Evolutionary conservation across 164 flowering plant species (phyloP).

Genomic region (Nymphaea thermarum): DNA sequence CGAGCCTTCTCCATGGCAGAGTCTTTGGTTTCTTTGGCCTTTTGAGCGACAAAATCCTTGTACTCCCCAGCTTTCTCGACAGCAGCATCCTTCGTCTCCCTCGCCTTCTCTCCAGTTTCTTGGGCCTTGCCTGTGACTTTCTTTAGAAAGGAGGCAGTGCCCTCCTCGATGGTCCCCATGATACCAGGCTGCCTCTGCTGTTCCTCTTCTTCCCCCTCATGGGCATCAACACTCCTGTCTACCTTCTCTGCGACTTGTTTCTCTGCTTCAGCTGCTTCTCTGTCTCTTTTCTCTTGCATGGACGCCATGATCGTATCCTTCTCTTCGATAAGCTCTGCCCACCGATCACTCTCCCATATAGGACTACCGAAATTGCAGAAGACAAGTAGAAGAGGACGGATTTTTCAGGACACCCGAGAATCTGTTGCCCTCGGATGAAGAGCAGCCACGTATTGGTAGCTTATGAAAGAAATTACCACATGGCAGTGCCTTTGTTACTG

Average conservation of each 20-base stretch:
- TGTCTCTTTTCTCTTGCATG: slow-evolving; percentile 12
- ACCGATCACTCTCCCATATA: neutral
- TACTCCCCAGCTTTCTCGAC: slow-evolving; percentile 17
- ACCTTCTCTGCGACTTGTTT: slow-evolving; percentile 1
- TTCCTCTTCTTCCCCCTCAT: neutral
- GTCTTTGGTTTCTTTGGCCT: slow-evolving; percentile 14
- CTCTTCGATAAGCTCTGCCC: neutral
- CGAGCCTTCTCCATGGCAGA: slow-evolving; percentile 11
- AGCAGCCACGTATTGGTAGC: too few species aligned
- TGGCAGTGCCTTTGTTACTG: too few species aligned
- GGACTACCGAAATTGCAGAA: neutral
- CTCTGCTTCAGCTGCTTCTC: slow-evolving; percentile 11
- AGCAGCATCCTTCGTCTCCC: slow-evolving; percentile 13
- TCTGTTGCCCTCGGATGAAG: too few species aligned
- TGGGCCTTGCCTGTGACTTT: slow-evolving; percentile 23
- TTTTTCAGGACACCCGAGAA: neutral
- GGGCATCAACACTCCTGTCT: neutral
- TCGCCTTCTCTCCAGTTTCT: slow-evolving; percentile 17
- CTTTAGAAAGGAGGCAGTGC: slow-evolving; percentile 18
- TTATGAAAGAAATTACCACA: too few species aligned
- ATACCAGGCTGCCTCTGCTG: slow-evolving; percentile 6
- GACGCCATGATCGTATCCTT: slow-evolving; percentile 7
- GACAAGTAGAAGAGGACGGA: neutral
- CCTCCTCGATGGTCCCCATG: slow-evolving; percentile 6
- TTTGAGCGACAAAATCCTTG: slow-evolving; percentile 13